A percentile compares a stretch with the other conserved stretches of the same genome.
Conservation (phyloP, 2,329 filamentous ascomycete genomes). For the Aspergillus aculeatinus region DNA sequence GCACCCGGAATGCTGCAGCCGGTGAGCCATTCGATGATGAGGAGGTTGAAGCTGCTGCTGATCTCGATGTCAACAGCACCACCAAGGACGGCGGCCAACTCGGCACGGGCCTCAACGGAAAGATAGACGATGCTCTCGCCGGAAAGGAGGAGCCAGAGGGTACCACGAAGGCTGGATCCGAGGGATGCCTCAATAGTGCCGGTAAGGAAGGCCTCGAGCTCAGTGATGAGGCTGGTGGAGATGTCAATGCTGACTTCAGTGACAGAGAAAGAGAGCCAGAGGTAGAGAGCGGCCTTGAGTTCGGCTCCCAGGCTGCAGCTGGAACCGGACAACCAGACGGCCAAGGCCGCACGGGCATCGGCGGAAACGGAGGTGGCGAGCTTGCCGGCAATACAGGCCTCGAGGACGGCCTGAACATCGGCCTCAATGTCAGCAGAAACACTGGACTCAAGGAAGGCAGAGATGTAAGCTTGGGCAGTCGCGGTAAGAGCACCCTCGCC, state of each 20-base stretch:
- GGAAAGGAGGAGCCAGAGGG: constrained; percentile 30
- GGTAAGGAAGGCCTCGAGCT: constrained; percentile 32
- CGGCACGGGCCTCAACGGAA: constrained; percentile 33
- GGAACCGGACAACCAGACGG: constrained; percentile 33
- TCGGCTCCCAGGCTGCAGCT: constrained; percentile 36
- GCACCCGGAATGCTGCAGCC: constrained; percentile 29
- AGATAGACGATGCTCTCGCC: constrained; percentile 35
- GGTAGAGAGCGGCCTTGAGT: constrained; percentile 37
- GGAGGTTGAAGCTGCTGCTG: constrained; percentile 53
- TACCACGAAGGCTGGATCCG: constrained; percentile 33
- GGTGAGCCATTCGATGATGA: constrained; percentile 45
- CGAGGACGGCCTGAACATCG: constrained; percentile 30
- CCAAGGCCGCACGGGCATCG: constrained; percentile 32
- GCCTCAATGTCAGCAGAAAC: constrained; percentile 28
- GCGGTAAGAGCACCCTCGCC: constrained; percentile 29
- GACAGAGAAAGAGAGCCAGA: constrained; percentile 36
- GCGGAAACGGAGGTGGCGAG: constrained; percentile 27
- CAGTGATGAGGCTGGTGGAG: constrained; percentile 25
- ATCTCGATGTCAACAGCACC: constrained; percentile 48
- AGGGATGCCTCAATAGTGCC: constrained; percentile 28
- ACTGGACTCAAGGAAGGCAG: constrained; percentile 35
- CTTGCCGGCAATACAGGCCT: constrained; percentile 30
- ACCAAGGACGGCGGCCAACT: constrained; percentile 38
- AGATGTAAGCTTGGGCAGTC: constrained; percentile 31
- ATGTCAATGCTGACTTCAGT: constrained; percentile 30